phyloP scores from a whole-genome alignment of 257 asterid genomes.

The Parsonsia alboflavescens region DNA sequence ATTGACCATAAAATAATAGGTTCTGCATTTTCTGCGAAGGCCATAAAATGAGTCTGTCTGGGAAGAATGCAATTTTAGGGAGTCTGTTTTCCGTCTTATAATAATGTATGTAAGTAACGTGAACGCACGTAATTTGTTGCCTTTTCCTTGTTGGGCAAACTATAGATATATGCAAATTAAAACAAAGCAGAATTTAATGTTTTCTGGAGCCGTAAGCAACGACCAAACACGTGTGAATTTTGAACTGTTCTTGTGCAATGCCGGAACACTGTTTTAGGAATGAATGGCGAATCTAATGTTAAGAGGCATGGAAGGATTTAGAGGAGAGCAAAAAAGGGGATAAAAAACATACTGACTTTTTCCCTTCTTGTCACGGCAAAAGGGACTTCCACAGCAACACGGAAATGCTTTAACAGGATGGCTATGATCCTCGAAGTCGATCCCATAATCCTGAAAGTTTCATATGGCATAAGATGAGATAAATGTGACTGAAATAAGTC shows the following conservation, averaged over 20 bases:
- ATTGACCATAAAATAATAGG: too few species aligned
- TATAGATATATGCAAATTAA: too few species aligned
- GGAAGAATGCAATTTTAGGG: too few species aligned
- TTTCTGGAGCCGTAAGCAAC: neutral
- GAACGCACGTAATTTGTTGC: too few species aligned
- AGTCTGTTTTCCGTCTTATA: too few species aligned
- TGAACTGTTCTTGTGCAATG: neutral
- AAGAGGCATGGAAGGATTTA: neutral
- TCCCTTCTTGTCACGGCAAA: conserved; percentile 36
- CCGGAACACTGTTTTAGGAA: neutral
- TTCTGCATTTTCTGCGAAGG: too few species aligned
- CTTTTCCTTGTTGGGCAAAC: too few species aligned
- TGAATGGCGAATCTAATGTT: neutral
- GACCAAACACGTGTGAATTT: too few species aligned
- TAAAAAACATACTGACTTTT: conserved; percentile 13
- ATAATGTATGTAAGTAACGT: too few species aligned
- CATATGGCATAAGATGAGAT: neutral
- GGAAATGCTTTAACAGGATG: conserved; percentile 59
- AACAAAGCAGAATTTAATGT: too few species aligned
- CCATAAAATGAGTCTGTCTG: too few species aligned
- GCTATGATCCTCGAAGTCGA: conserved; percentile 43
- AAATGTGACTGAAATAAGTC: neutral
- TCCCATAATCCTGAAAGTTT: conserved; percentile 49
- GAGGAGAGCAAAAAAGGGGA: neutral
- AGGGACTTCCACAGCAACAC: conserved; percentile 52